Conservation (phyloP, 495 filamentous ascomycete species). For the Penicillium argentinense region DNA sequence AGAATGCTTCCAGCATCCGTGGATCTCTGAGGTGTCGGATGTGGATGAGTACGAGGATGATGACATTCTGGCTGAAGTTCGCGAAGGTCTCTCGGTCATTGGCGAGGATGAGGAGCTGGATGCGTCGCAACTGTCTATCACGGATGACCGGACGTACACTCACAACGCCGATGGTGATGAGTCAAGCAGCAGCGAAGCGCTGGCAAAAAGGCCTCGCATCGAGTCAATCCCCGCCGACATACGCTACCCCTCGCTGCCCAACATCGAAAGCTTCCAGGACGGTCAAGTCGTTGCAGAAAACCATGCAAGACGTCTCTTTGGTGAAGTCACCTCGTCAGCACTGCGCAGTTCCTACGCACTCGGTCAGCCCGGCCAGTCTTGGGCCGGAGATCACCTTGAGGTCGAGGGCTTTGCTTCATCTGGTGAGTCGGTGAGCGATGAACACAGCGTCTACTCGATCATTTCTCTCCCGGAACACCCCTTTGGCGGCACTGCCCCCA, state of each 20-base stretch:
- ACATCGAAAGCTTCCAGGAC: slow-evolving; percentile 41
- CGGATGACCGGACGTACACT: slow-evolving; percentile 34
- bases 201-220: slow-evolving; percentile 41
- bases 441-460: slow-evolving; percentile 38
- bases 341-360: slow-evolving; percentile 62
- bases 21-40: slow-evolving; percentile 55
- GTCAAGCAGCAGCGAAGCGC: slow-evolving; percentile 32
- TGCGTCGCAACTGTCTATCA: slow-evolving; percentile 64
- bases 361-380: slow-evolving; percentile 30
- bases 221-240: slow-evolving; percentile 33
- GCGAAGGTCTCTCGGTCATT: slow-evolving; percentile 44
- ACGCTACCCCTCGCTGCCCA: slow-evolving; percentile 44
- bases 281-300: slow-evolving; percentile 27
- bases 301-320: slow-evolving; percentile 63
- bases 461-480: slow-evolving; percentile 43
- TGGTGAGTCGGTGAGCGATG: slow-evolving; percentile 47
- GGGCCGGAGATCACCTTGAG: slow-evolving; percentile 28
- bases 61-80: slow-evolving; percentile 51
- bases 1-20: slow-evolving; percentile 63
- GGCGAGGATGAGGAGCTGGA: slow-evolving; percentile 53
- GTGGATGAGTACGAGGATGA: slow-evolving; percentile 47
- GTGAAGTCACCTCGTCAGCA: slow-evolving; percentile 73
- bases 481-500: slow-evolving; percentile 49
- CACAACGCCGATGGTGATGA: slow-evolving; percentile 30
- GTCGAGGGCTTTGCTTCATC: slow-evolving; percentile 40